phyloP scores from a whole-genome alignment of 176 grass and related monocot genomes.

The Rhynchospora pubera region DNA sequence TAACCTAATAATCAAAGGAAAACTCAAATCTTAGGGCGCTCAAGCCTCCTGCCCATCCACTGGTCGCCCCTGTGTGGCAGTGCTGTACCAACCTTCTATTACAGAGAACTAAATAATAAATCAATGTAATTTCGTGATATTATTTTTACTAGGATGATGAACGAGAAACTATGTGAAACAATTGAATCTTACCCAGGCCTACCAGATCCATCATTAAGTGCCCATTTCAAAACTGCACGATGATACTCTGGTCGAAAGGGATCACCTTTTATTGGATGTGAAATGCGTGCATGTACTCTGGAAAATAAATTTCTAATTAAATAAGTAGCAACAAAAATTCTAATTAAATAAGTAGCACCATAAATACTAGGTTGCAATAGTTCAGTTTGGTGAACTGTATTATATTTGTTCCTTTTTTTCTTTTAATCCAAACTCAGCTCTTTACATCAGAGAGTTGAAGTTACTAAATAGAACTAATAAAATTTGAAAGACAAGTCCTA shows the following conservation, averaged over 20 bases:
- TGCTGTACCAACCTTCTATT: neutral
- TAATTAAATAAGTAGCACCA: neutral
- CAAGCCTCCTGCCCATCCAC: too few species aligned
- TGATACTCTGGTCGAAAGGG: slow-evolving; percentile 55
- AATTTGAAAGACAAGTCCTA: neutral
- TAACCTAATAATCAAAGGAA: too few species aligned
- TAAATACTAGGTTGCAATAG: neutral
- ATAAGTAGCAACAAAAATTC: neutral
- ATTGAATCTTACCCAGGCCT: slow-evolving; percentile 65
- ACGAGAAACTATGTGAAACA: neutral
- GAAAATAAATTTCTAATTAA: neutral
- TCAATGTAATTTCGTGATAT: neutral
- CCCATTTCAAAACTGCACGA: slow-evolving; percentile 77
- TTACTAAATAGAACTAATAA: neutral
- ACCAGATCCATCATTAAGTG: slow-evolving; percentile 77
- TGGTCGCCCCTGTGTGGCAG: neutral
- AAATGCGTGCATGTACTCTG: slow-evolving; percentile 61
- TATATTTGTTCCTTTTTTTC: neutral
- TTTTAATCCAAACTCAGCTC: neutral
- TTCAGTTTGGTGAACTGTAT: neutral
- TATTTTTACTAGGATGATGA: neutral
- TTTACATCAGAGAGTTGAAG: neutral
- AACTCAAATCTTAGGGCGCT: too few species aligned
- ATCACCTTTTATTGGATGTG: slow-evolving; percentile 58
- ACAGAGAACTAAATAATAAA: neutral